These are phyloP conservation scores for Luzula sylvatica DNA, from an alignment of 176 grass and related monocot genomes.

Conservation along the genomic window DNA sequence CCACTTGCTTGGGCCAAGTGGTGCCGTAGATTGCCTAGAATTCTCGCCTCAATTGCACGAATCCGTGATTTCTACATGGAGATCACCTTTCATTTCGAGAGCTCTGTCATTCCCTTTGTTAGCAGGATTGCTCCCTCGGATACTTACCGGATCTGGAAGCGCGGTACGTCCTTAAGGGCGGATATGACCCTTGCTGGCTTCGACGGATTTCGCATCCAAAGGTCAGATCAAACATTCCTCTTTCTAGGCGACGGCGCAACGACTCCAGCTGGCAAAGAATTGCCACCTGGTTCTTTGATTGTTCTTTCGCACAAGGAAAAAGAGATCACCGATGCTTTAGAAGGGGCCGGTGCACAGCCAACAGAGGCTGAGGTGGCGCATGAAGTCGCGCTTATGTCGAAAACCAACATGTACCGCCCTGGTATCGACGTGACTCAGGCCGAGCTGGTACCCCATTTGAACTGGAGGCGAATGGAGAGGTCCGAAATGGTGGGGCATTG, in stretches of 20 bases:
- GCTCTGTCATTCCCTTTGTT: constrained; percentile 92
- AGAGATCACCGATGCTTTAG: constrained; percentile 84
- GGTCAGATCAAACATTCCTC: constrained; percentile 85
- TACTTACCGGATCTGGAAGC: constrained; percentile 98
- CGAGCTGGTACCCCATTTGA: constrained; percentile 76
- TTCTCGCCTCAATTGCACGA: constrained; percentile 58
- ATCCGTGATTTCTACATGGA: constrained; percentile 98
- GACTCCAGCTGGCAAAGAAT: constrained; percentile 32
- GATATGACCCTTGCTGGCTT: constrained; percentile 95
- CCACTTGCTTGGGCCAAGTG: constrained; percentile 96
- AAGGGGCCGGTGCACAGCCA: constrained; percentile 78
- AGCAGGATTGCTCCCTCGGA: constrained; percentile 89
- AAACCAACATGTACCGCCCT: constrained; percentile 93
- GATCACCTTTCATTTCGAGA: constrained; percentile 99
- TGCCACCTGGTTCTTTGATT: constrained; percentile 75
- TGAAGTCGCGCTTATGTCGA: constrained; percentile 85
- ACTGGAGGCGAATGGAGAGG: constrained; percentile 83
- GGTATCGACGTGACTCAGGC: constrained; percentile 96
- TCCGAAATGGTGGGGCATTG: constrained; percentile 62
- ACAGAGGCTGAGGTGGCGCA: constrained; percentile 78
- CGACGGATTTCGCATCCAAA: constrained; percentile 85
- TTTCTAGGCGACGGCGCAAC: constrained; percentile 64
- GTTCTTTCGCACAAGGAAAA: constrained; percentile 90
- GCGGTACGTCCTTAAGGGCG: constrained; percentile 42
- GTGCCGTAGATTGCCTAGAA: constrained; percentile 76